A percentile compares a stretch with the other conserved stretches of the same genome.
Evolutionary conservation across 1,139 yeast species (phyloP).

Genomic region (Suhomyces wounanorum): DNA sequence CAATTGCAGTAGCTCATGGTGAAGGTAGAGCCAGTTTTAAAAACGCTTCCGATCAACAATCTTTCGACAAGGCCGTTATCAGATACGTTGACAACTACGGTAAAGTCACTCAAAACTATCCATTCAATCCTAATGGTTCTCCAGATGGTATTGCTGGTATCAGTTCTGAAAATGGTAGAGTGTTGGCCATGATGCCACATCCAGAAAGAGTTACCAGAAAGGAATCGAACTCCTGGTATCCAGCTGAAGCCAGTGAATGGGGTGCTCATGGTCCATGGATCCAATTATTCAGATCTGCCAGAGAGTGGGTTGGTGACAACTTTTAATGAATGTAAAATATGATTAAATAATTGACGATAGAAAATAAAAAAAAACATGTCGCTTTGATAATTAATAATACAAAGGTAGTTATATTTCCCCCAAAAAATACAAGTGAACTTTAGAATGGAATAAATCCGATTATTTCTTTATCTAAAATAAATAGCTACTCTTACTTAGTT

Average conservation of each 20-base stretch:
- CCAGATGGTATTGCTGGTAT: conserved; percentile 93
- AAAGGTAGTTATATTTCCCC: too few species aligned
- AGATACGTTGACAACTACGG: conserved; percentile 93
- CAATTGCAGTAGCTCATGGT: conserved; percentile 98
- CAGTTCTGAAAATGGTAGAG: conserved; percentile 87
- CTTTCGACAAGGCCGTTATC: conserved; percentile 54
- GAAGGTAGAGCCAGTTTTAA: conserved; percentile 90
- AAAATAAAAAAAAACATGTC: not conserved
- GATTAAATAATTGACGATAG: not conserved
- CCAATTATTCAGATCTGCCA: conserved; percentile 86
- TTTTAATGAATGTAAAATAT: conserved; percentile 11
- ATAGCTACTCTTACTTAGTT: too few species aligned
- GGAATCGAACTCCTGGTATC: conserved; percentile 92
- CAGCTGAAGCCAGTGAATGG: conserved; percentile 63
- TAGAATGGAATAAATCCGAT: too few species aligned
- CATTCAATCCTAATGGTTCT: conserved; percentile 96
- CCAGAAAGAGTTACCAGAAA: conserved; percentile 93
- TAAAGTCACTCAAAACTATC: conserved; percentile 74
- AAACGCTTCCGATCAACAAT: conserved; percentile 41
- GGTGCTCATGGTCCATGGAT: conserved; percentile 92
- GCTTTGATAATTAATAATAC: not conserved
- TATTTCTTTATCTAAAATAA: too few species aligned
- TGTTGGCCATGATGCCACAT: conserved; percentile 98
- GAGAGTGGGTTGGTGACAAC: conserved; percentile 81
- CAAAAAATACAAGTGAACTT: too few species aligned